These are phyloP conservation scores for Aureobasidium sp. DNA, from an alignment of 2,329 filamentous ascomycete genomes.

Conservation along the genomic window DNA sequence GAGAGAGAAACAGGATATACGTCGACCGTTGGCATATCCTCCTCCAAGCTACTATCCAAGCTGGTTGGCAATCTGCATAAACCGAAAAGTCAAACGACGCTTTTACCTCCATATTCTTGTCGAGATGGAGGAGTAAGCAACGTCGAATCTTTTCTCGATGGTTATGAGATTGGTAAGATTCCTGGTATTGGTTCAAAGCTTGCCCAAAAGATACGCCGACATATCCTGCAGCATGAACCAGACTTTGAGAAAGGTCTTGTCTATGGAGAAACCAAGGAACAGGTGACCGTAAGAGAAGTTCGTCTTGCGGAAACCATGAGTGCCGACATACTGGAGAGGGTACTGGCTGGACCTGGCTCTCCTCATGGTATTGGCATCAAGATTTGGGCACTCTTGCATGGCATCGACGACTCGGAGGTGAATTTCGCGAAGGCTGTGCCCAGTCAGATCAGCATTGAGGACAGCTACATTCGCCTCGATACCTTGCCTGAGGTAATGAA, in stretches of 20 bases:
- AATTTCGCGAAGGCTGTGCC: conserved; percentile 63
- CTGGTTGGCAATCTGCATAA: conserved; percentile 78
- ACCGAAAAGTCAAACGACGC: conserved; percentile 76
- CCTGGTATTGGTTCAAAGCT: conserved; percentile 80
- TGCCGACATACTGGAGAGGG: conserved; percentile 54
- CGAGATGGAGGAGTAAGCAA: conserved; percentile 18
- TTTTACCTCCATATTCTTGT: conserved; percentile 56
- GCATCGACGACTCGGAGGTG: conserved; percentile 68
- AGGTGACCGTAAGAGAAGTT: conserved; percentile 58
- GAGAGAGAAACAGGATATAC: conserved; percentile 76
- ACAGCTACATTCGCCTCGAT: conserved; percentile 71
- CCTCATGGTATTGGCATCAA: conserved; percentile 63
- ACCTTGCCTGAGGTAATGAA: conserved; percentile 54
- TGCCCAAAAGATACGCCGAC: conserved; percentile 57
- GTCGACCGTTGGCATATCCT: conserved; percentile 78
- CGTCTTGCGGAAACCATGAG: conserved; percentile 56
- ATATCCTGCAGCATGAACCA: conserved; percentile 44
- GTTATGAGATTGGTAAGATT: conserved; percentile 67
- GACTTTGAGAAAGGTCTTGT: conserved; percentile 38
- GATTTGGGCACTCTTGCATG: conserved; percentile 73
- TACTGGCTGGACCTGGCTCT: conserved; percentile 62
- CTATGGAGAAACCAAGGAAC: conserved; percentile 44
- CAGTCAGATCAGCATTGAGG: conserved; percentile 87
- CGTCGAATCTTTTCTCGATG: conserved; percentile 62
- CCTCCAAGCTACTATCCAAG: conserved; percentile 79